Percentiles rank a stretch among this genome's conserved stretches.
phyloP scores from a whole-genome alignment of 768 basidiomycete species.

The Mycena rosella region DNA sequence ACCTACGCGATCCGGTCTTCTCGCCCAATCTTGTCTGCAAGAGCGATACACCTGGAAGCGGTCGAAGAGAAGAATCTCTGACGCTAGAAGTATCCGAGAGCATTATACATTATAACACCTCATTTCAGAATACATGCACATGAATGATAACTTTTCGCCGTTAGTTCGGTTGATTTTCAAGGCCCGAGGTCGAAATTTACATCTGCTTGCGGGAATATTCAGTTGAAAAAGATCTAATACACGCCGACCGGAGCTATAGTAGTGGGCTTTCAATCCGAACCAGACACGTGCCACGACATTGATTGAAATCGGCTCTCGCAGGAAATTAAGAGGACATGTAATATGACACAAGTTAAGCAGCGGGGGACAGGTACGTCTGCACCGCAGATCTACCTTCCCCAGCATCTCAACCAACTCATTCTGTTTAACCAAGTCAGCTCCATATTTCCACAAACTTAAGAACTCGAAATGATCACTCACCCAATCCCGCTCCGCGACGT shows the following conservation, averaged over 20 bases:
- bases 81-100: not conserved
- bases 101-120: not conserved
- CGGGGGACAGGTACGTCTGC: not conserved
- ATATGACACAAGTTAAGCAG: too few relatives aligned
- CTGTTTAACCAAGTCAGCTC: not conserved
- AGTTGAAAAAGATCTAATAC: too few relatives aligned
- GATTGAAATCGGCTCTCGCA: too few relatives aligned
- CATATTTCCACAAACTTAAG: too few relatives aligned
- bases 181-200: too few relatives aligned
- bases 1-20: constrained; percentile 3
- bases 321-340: too few relatives aligned
- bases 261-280: too few relatives aligned
- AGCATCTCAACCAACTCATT: not conserved
- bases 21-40: constrained; percentile 20
- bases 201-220: too few relatives aligned
- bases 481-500: constrained; percentile 42
- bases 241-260: too few relatives aligned
- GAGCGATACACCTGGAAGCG: constrained; percentile 5
- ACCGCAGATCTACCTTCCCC: not conserved
- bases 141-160: too few relatives aligned
- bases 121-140: not conserved
- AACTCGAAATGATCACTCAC: constrained; percentile 44
- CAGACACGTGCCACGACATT: too few relatives aligned
- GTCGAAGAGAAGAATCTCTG: constrained; percentile 24
- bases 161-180: too few relatives aligned